A percentile compares a stretch with the other conserved stretches of the same genome.
phyloP scores from a whole-genome alignment of 331 rosid species.

The Quercus phellos region DNA sequence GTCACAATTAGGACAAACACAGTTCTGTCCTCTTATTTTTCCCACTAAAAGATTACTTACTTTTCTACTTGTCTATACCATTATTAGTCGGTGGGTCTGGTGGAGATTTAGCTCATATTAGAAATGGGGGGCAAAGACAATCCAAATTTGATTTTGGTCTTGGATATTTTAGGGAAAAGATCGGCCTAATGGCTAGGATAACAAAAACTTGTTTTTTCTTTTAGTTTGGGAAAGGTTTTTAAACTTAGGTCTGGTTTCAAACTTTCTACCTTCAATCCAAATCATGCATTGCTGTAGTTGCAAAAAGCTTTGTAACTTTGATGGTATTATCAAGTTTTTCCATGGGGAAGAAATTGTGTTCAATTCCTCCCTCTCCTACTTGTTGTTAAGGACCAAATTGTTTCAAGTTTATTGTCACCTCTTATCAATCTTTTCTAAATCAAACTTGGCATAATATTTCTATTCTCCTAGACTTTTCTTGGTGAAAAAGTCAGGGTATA shows the following conservation, averaged over 20 bases:
- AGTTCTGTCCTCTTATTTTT: slow-evolving; percentile 42
- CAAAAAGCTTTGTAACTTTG: background rate
- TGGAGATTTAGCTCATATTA: slow-evolving; percentile 21
- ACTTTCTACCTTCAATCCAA: slow-evolving; percentile 5
- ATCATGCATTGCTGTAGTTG: background rate
- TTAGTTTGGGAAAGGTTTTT: slow-evolving; percentile 13
- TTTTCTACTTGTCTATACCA: slow-evolving; percentile 42
- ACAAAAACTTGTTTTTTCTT: slow-evolving; percentile 25
- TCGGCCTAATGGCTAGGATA: slow-evolving; percentile 18
- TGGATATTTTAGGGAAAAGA: slow-evolving; percentile 25
- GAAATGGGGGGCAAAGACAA: slow-evolving; percentile 67
- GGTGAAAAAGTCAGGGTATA: too few species aligned
- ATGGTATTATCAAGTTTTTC: too few species aligned
- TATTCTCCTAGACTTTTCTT: too few species aligned
- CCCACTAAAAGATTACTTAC: slow-evolving; percentile 40
- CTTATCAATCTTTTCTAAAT: too few species aligned
- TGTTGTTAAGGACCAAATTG: too few species aligned
- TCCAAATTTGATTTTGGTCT: slow-evolving; percentile 52
- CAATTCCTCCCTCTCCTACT: too few species aligned
- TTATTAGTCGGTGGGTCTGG: slow-evolving; percentile 68
- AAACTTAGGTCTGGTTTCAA: slow-evolving; percentile 10
- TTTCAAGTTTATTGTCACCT: too few species aligned
- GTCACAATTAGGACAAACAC: slow-evolving; percentile 41
- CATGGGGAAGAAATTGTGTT: too few species aligned
- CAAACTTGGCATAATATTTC: too few species aligned